phyloP scores from a whole-genome alignment of 306 rosid species.

The Vachellia pachyceras region DNA sequence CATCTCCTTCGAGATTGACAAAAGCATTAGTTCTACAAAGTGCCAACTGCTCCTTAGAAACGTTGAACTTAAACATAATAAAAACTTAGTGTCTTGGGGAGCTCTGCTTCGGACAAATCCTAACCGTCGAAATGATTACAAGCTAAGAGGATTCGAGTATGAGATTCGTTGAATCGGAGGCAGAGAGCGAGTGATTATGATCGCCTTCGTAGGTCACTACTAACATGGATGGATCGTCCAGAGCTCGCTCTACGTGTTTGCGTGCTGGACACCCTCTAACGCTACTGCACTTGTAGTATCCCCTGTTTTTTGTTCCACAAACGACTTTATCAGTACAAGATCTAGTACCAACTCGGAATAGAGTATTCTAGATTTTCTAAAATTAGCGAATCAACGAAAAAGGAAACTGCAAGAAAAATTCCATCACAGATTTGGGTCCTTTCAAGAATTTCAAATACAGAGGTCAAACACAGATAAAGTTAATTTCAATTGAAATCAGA shows the following conservation, averaged over 20 bases:
- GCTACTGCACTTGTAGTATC: conserved; percentile 97
- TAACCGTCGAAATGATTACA: neutral
- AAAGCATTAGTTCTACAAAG: conserved; percentile 36
- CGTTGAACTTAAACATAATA: neutral
- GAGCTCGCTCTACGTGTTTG: conserved; percentile 92
- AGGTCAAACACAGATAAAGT: conserved; percentile 2
- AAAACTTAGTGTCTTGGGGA: neutral
- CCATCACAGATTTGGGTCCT: conserved; percentile 1
- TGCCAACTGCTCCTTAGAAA: conserved; percentile 33
- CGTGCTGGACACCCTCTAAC: conserved; percentile 97
- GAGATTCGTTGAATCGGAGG: conserved; percentile 71
- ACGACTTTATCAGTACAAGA: neutral
- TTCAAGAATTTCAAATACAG: neutral
- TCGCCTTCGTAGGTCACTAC: conserved; percentile 95
- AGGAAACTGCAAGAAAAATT: neutral
- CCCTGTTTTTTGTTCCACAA: conserved; percentile 51
- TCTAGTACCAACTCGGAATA: neutral
- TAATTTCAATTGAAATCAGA: neutral
- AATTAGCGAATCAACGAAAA: conserved; percentile 1
- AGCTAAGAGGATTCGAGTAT: conserved; percentile 80
- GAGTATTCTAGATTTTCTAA: conserved; percentile 6
- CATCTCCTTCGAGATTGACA: conserved; percentile 56
- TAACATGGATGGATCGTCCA: conserved; percentile 85
- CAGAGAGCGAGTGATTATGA: conserved; percentile 78
- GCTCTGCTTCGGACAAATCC: neutral